Percentiles rank a stretch among this genome's conserved stretches.
Evolutionary conservation across 2,329 filamentous ascomycete genomes (phyloP).

Genomic region (Nothopassalora personata): DNA sequence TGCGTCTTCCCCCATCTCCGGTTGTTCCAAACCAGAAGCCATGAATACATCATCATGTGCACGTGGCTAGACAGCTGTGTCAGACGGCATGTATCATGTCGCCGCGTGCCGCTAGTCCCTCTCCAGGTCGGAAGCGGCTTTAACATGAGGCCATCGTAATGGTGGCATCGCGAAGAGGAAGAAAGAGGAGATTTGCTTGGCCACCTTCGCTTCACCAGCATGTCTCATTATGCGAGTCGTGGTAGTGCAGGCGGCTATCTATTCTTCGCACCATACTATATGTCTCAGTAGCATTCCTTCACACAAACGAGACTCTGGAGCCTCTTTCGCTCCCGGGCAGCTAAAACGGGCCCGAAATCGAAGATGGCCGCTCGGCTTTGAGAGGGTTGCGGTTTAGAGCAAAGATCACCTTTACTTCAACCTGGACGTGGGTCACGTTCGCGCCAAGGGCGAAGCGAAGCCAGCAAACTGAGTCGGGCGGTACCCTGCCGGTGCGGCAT

Average conservation of each 20-base stretch:
- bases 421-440: not conserved
- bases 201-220: not conserved
- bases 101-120: not conserved
- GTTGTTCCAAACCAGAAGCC: too few relatives aligned
- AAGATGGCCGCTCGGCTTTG: not conserved
- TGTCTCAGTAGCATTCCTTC: not conserved
- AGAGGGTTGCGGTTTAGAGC: not conserved
- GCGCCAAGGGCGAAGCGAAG: not conserved
- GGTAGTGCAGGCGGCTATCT: not conserved
- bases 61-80: not conserved
- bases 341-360: not conserved
- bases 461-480: constrained; percentile 3
- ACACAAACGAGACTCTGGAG: not conserved
- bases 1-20: not conserved
- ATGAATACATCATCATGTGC: not conserved
- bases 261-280: not conserved
- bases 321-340: not conserved
- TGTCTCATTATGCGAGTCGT: constrained; percentile 3
- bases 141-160: not conserved
- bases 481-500: not conserved
- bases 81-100: constrained; percentile 3
- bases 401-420: not conserved
- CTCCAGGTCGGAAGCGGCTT: not conserved
- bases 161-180: not conserved
- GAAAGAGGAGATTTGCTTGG: not conserved